Evolutionary conservation across 345 rosid genomes (phyloP).

Genomic region (Aquilaria yunnanensis): DNA sequence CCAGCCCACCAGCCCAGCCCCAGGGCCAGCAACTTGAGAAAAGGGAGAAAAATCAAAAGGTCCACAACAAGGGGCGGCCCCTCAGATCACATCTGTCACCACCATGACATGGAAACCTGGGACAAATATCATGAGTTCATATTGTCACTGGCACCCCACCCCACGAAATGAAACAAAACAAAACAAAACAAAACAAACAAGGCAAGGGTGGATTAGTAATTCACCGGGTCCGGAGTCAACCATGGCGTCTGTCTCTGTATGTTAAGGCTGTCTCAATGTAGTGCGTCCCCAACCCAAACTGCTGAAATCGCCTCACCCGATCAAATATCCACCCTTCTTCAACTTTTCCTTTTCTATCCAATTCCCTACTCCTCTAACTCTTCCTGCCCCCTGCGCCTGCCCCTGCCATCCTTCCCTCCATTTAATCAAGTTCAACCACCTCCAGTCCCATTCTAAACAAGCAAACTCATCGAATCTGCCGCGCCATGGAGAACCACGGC

Average conservation of each 20-base stretch:
- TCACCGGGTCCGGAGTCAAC: conserved; percentile 1
- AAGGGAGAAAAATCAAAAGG: too few relatives aligned
- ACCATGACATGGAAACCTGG: too few relatives aligned
- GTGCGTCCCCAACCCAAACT: neutral
- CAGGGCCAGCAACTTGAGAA: too few relatives aligned
- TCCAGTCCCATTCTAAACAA: neutral
- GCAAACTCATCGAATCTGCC: neutral
- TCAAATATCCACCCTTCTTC: neutral
- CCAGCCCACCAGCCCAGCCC: too few relatives aligned
- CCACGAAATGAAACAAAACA: too few relatives aligned
- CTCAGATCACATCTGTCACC: too few relatives aligned
- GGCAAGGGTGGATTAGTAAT: conserved; percentile 7
- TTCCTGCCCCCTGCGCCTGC: neutral
- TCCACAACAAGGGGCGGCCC: too few relatives aligned
- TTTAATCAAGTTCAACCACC: neutral
- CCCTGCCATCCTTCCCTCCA: neutral
- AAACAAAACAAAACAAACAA: neutral
- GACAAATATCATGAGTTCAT: too few relatives aligned
- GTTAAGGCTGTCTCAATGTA: neutral
- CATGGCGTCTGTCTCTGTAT: conserved; percentile 3
- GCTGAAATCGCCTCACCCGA: neutral
- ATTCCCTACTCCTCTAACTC: neutral
- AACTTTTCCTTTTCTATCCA: neutral
- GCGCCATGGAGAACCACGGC: neutral
- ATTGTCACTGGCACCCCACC: too few relatives aligned